phyloP scores from a whole-genome alignment of 2,329 filamentous ascomycete genomes.

The Penicillium expansum region DNA sequence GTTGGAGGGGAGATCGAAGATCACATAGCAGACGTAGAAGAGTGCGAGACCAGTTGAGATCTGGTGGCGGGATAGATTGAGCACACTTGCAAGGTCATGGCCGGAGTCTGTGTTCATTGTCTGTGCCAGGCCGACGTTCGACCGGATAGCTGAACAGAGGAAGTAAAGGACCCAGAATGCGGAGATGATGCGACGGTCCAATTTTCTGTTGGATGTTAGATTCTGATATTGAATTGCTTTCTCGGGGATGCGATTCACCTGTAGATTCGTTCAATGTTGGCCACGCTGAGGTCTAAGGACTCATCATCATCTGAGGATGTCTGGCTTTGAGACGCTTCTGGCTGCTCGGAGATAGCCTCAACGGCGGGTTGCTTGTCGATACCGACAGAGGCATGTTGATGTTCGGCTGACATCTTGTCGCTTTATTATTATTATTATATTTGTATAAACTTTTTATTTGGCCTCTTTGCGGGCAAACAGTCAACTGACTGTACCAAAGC shows the following conservation, averaged over 20 bases:
- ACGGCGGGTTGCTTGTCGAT: slow-evolving; percentile 12
- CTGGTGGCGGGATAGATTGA: slow-evolving; percentile 69
- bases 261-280: slow-evolving; percentile 41
- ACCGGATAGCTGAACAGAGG: slow-evolving; percentile 84
- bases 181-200: slow-evolving; percentile 59
- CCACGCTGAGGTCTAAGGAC: slow-evolving; percentile 30
- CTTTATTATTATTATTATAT: slow-evolving; percentile 1
- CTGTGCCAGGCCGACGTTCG: slow-evolving; percentile 89
- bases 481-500: not conserved
- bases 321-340: not conserved
- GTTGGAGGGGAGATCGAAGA: slow-evolving; percentile 87
- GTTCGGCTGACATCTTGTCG: slow-evolving; percentile 12
- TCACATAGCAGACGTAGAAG: slow-evolving; percentile 88
- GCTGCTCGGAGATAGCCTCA: slow-evolving; percentile 14
- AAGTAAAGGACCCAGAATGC: slow-evolving; percentile 92
- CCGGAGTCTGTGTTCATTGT: slow-evolving; percentile 75
- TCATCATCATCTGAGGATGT: slow-evolving; percentile 19
- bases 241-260: slow-evolving; percentile 21
- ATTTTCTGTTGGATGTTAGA: slow-evolving; percentile 43
- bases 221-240: not conserved
- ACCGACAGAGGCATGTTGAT: not conserved
- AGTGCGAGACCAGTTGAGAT: slow-evolving; percentile 80
- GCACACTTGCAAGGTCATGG: slow-evolving; percentile 72
- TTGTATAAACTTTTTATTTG: not conserved
- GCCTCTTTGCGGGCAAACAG: not conserved